Evolutionary conservation across 2,329 filamentous ascomycete species (phyloP), one percentile per base, ranked within the genome.

Genomic region (Fusarium sp.): DNA sequence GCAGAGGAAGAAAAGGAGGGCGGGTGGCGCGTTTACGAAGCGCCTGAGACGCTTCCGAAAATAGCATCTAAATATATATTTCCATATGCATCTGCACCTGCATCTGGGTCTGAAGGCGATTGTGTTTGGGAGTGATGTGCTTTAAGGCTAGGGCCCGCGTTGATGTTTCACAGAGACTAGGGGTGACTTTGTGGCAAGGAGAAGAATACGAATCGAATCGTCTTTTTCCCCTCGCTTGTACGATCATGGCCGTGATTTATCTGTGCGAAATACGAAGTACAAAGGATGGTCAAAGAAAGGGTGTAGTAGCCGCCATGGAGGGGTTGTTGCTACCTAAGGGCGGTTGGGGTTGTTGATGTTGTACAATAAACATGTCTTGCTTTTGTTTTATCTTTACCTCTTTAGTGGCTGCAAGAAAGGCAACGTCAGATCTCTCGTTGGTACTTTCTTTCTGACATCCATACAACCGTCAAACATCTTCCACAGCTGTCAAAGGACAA

Each of bases 31-130:
- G 62, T 68, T 61, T 69, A 48, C 52, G 70, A 71, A 64, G 66
- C 67, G 67, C 62, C 65, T 72, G 65, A 72, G 68, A 72, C 70
- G 53, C 48, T 49, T 68, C 70, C 62, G 46, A 71, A 72, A 72
- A 73, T 73, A 72, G 70, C 51, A 61, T 27, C 35, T 40, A 30
- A 30, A 30, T 13, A 4, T 30, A 13, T 13, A 57, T 19, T 48
- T 23, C 61, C 55, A 62, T 66, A 51, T 57, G 37, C 45, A n/a
- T n/a, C 33, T 35, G 33, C 20, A 20, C 20, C 20, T 20, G 20
- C 32, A 27, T 35, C 17, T 37, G 17, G 3, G 33, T 37, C 50
- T 62, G 58, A 50, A 67, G 68, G 62, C 55, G 62, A 66, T 50
- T 60, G 43, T 52, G 61, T 68, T 68, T 71, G 49, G 57, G 43